These are phyloP conservation scores for Mycothermus thermophilus DNA, from an alignment of 495 filamentous ascomycete genomes.

Conservation along the genomic window DNA sequence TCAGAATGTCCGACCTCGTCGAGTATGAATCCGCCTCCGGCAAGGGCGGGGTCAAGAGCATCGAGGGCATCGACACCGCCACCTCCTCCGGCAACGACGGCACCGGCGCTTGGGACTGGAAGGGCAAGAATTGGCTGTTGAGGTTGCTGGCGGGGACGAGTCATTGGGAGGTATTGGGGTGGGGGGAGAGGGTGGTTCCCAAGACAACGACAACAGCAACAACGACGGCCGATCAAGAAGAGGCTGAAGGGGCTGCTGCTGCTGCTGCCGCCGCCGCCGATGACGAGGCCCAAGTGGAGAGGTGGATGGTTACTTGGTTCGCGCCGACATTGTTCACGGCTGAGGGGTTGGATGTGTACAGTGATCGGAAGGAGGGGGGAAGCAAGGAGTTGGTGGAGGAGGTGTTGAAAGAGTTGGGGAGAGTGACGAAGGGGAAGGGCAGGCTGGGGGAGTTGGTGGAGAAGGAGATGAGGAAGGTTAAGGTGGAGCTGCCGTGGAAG, in stretches of 20 bases:
- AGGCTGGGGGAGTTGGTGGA: constrained; percentile 26
- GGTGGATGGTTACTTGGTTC: constrained; percentile 66
- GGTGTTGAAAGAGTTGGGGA: constrained; percentile 31
- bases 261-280: too few species aligned
- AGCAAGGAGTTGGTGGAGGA: constrained; percentile 29
- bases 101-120: constrained; percentile 49
- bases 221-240: too few species aligned
- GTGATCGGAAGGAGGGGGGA: constrained; percentile 38
- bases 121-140: constrained; percentile 52
- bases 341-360: constrained; percentile 62
- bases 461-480: constrained; percentile 32
- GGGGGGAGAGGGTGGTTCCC: constrained; percentile 37
- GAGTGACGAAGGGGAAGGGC: constrained; percentile 23
- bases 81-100: constrained; percentile 21
- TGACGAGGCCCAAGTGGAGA: constrained; percentile 24
- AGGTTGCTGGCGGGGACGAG: constrained; percentile 48
- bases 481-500: constrained; percentile 32
- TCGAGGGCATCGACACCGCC: constrained; percentile 51
- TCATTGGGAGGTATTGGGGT: constrained; percentile 65
- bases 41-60: constrained; percentile 35
- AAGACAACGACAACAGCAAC: too few species aligned
- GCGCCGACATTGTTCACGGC: constrained; percentile 60
- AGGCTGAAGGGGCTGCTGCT: too few species aligned
- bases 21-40: constrained; percentile 41
- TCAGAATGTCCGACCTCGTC: constrained; percentile 50